Evolutionary conservation across 495 filamentous ascomycete species (phyloP).

Genomic region (Penicillium atrosanguineum): DNA sequence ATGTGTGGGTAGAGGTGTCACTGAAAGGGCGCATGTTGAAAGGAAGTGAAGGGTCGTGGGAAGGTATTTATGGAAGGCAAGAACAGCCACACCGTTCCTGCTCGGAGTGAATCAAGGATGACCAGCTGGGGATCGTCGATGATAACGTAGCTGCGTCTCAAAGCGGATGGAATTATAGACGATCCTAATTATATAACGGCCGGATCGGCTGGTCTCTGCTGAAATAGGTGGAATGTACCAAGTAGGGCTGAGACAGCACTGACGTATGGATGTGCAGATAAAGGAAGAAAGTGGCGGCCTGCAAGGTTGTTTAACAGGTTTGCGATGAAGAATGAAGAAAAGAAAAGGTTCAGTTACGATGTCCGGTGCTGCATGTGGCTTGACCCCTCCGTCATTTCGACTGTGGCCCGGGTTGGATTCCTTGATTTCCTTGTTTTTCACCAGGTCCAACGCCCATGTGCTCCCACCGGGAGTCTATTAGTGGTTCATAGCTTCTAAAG

Average conservation of each 20-base stretch:
- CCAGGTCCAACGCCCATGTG: neutral
- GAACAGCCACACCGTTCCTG: neutral
- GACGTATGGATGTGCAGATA: slow-evolving; percentile 8
- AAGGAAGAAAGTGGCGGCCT: neutral
- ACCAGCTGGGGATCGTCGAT: neutral
- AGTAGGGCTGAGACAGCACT: slow-evolving; percentile 15
- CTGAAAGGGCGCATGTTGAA: slow-evolving; percentile 34
- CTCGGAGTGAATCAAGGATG: neutral
- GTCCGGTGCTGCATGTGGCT: slow-evolving; percentile 5
- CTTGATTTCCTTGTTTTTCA: slow-evolving; percentile 10
- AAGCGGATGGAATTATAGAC: neutral
- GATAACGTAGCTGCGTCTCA: neutral
- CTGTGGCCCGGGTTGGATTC: slow-evolving; percentile 11
- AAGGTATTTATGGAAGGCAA: slow-evolving; percentile 6
- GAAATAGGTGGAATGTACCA: slow-evolving; percentile 2
- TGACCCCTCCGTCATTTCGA: slow-evolving; percentile 22
- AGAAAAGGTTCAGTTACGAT: neutral
- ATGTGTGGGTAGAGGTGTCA: slow-evolving; percentile 29
- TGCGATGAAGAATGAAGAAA: slow-evolving; percentile 3
- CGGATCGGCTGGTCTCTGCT: neutral
- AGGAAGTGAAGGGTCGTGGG: neutral
- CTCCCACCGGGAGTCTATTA: neutral
- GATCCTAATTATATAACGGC: neutral
- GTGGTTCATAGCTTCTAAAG: neutral
- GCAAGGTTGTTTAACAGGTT: neutral